phyloP scores from a whole-genome alignment of 495 filamentous ascomycete species.

The Hypoxylon crocopeplum region DNA sequence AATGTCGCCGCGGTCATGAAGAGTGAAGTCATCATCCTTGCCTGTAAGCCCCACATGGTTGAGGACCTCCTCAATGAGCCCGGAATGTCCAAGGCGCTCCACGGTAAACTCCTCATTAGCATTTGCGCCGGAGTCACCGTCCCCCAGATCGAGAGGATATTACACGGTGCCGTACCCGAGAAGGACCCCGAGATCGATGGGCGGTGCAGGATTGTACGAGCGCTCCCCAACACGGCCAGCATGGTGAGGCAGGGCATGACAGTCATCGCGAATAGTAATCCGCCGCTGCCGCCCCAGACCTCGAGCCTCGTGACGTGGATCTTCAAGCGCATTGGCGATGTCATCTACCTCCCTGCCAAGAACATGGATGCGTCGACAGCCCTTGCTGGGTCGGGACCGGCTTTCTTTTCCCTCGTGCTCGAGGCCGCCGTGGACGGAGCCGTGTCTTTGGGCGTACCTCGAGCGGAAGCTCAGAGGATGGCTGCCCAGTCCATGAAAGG shows the following conservation, averaged over 20 bases:
- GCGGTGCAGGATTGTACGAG: constrained; percentile 69
- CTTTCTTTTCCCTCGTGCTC: constrained; percentile 78
- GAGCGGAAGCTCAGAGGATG: constrained; percentile 79
- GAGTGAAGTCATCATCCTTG: constrained; percentile 72
- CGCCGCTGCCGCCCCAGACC: constrained; percentile 60
- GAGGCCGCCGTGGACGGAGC: constrained; percentile 80
- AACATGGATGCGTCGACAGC: constrained; percentile 79
- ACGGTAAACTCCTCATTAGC: constrained; percentile 81
- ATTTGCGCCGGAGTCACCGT: constrained; percentile 84
- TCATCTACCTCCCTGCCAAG: constrained; percentile 66
- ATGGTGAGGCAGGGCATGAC: constrained; percentile 82
- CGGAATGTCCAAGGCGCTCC: constrained; percentile 72
- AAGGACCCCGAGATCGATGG: constrained; percentile 47
- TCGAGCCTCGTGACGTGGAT: constrained; percentile 74
- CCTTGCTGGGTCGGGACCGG: constrained; percentile 79
- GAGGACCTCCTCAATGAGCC: constrained; percentile 65
- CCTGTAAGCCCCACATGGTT: constrained; percentile 81
- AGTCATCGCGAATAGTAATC: constrained; percentile 68
- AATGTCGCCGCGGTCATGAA: constrained; percentile 65
- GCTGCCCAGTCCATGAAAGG: constrained; percentile 80
- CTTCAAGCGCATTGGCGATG: constrained; percentile 73
- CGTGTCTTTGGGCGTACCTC: constrained; percentile 80
- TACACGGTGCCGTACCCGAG: constrained; percentile 54
- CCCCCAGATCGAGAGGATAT: constrained; percentile 63
- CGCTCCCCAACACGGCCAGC: constrained; percentile 79